Conservation (phyloP, 1,284 basidiomycete species). For the Trametes versicolor region DNA sequence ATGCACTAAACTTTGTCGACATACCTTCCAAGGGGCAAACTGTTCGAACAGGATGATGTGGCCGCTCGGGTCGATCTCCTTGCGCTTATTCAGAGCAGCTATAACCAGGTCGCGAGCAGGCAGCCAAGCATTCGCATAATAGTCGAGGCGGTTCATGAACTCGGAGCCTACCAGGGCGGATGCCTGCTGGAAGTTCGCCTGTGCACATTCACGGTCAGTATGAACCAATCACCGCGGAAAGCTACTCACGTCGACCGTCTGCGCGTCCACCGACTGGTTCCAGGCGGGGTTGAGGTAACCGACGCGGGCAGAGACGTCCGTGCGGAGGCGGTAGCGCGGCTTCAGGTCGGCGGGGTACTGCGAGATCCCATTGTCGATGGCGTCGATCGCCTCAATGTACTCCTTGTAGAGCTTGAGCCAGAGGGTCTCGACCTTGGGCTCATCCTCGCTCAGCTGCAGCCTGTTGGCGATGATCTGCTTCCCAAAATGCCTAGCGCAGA, state of each 20-base stretch:
- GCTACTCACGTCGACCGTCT: conserved; percentile 73
- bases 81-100: conserved; percentile 71
- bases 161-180: conserved; percentile 89
- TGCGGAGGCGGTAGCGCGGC: conserved; percentile 78
- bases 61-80: conserved; percentile 74
- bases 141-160: conserved; percentile 84
- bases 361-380: conserved; percentile 93
- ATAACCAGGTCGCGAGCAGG: conserved; percentile 90
- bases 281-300: conserved; percentile 89
- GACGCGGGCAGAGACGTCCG: conserved; percentile 87
- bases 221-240: background rate
- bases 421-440: conserved; percentile 75
- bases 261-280: conserved; percentile 79
- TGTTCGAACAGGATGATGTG: conserved; percentile 86
- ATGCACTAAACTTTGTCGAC: background rate
- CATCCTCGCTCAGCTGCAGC: conserved; percentile 60
- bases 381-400: conserved; percentile 96
- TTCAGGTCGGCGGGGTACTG: conserved; percentile 73
- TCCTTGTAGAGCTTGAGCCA: conserved; percentile 95
- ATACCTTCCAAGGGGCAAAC: conserved; percentile 90
- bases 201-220: conserved; percentile 5
- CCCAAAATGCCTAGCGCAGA: conserved; percentile 85
- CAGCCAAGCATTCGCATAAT: conserved; percentile 91
- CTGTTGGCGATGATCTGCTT: conserved; percentile 84
- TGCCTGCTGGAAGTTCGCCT: conserved; percentile 84